A percentile compares a stretch with the other conserved stretches of the same genome.
Evolutionary conservation across 768 basidiomycete genomes (phyloP).

Genomic region (Boletellus ananiceps): DNA sequence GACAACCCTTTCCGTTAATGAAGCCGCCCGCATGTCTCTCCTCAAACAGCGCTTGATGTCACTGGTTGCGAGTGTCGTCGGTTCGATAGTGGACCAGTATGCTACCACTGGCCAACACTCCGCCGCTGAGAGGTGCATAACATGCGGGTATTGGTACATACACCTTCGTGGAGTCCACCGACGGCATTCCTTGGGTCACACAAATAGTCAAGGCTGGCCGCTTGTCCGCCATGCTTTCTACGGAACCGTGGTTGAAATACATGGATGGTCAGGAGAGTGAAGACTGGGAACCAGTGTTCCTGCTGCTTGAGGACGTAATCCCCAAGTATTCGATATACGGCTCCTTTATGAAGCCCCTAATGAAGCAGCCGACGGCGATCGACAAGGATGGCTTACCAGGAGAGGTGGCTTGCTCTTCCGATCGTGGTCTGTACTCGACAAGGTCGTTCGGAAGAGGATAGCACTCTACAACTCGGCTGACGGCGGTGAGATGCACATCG

Average conservation of each 20-base stretch:
- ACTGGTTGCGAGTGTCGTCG: constrained; percentile 14
- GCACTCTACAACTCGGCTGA: constrained; percentile 6
- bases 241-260: constrained; percentile 25
- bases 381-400: constrained; percentile 8
- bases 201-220: constrained; percentile 25
- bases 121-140: constrained; percentile 24
- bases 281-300: constrained; percentile 27
- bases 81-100: constrained; percentile 10
- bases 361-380: constrained; percentile 13
- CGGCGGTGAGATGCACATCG: constrained; percentile 12
- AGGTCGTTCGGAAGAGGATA: constrained; percentile 13
- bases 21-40: constrained; percentile 20
- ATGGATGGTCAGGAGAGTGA: constrained; percentile 17
- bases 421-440: constrained; percentile 22
- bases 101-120: background rate
- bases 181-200: constrained; percentile 24
- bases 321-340: constrained; percentile 27
- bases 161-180: constrained; percentile 21
- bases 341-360: constrained; percentile 16
- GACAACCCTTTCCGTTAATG: constrained; percentile 23
- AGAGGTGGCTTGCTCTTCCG: constrained; percentile 13
- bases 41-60: constrained; percentile 21
- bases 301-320: constrained; percentile 21
- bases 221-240: constrained; percentile 22
- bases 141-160: constrained; percentile 29